phyloP scores from a whole-genome alignment of 345 rosid species.

The Streptanthus diversifolius region DNA sequence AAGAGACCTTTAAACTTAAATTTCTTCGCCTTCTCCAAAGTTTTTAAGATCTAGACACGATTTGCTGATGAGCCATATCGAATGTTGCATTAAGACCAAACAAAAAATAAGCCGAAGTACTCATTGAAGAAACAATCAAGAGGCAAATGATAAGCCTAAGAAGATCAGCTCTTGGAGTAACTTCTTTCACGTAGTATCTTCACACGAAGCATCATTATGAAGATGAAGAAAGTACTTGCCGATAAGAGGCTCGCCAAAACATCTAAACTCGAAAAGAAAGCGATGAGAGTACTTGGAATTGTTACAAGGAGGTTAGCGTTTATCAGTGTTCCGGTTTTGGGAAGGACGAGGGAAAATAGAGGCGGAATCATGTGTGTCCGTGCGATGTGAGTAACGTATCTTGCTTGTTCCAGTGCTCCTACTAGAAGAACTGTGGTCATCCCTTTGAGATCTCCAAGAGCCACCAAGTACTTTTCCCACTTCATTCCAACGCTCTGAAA shows the following conservation, averaged over 20 bases:
- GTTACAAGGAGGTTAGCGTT: slow-evolving; percentile 55
- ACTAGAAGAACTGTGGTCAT: slow-evolving; percentile 62
- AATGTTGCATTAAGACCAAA: slow-evolving; percentile 35
- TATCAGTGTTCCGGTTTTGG: slow-evolving; percentile 53
- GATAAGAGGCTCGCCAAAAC: slow-evolving; percentile 58
- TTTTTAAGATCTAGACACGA: slow-evolving; percentile 3
- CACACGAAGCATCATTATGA: slow-evolving; percentile 60
- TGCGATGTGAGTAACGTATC: slow-evolving; percentile 63
- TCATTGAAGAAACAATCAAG: slow-evolving; percentile 41
- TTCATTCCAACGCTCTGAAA: slow-evolving; percentile 49
- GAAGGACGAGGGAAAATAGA: slow-evolving; percentile 43
- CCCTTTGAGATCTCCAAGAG: slow-evolving; percentile 63
- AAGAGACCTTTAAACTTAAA: neutral
- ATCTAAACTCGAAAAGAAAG: slow-evolving; percentile 52
- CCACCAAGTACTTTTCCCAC: slow-evolving; percentile 66
- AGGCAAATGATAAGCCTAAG: slow-evolving; percentile 40
- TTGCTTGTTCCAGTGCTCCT: slow-evolving; percentile 52
- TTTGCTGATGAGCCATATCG: slow-evolving; percentile 34
- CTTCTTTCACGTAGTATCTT: slow-evolving; percentile 48
- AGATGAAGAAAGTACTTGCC: slow-evolving; percentile 53
- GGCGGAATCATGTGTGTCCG: slow-evolving; percentile 72
- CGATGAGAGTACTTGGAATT: slow-evolving; percentile 43
- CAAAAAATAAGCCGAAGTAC: slow-evolving; percentile 31
- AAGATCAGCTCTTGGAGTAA: slow-evolving; percentile 36
- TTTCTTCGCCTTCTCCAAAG: neutral